Percentiles rank a stretch among this genome's conserved stretches.
Evolutionary conservation across 768 basidiomycete species (phyloP).

Genomic region (Scleroderma citrinum): DNA sequence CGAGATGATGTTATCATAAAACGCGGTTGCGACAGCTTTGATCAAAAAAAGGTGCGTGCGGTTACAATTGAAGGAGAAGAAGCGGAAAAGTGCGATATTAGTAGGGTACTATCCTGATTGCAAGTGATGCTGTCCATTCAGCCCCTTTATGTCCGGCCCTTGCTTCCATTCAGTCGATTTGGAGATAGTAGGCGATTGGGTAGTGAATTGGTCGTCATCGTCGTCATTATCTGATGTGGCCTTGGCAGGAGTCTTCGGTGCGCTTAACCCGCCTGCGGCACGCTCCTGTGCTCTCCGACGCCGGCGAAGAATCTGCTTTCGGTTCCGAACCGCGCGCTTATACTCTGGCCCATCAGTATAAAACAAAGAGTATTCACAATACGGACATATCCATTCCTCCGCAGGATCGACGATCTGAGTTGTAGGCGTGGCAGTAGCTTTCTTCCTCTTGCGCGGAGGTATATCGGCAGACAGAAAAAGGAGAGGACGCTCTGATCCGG

Average conservation of each 20-base stretch:
- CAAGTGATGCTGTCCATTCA: conserved; percentile 14
- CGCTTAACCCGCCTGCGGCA: conserved; percentile 35
- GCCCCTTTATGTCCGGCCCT: conserved; percentile 8
- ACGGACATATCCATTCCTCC: conserved; percentile 93
- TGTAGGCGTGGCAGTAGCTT: conserved; percentile 21
- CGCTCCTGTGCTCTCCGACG: conserved; percentile 69
- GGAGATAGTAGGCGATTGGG: conserved; percentile 4
- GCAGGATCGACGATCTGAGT: conserved; percentile 46
- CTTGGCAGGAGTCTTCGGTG: conserved; percentile 17
- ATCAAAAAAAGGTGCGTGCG: conserved; percentile 10
- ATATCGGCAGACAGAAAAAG: conserved; percentile 67
- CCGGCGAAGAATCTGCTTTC: conserved; percentile 74
- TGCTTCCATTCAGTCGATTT: conserved; percentile 14
- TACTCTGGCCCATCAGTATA: conserved; percentile 76
- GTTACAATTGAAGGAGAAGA: conserved; percentile 6
- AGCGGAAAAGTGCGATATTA: conserved; percentile 6
- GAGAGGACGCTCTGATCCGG: conserved; percentile 51
- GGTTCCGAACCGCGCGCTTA: conserved; percentile 55
- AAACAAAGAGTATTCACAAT: conserved; percentile 90
- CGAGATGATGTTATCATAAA: conserved; percentile 16
- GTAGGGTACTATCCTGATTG: conserved; percentile 18
- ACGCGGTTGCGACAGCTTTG: conserved; percentile 19
- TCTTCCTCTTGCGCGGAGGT: conserved; percentile 39
- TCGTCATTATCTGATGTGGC: conserved; percentile 13
- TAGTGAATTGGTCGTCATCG: conserved; percentile 9